These are phyloP conservation scores for Ophidiomyces ophidiicola DNA, from an alignment of 2,329 filamentous ascomycete species.

Conservation along the genomic window DNA sequence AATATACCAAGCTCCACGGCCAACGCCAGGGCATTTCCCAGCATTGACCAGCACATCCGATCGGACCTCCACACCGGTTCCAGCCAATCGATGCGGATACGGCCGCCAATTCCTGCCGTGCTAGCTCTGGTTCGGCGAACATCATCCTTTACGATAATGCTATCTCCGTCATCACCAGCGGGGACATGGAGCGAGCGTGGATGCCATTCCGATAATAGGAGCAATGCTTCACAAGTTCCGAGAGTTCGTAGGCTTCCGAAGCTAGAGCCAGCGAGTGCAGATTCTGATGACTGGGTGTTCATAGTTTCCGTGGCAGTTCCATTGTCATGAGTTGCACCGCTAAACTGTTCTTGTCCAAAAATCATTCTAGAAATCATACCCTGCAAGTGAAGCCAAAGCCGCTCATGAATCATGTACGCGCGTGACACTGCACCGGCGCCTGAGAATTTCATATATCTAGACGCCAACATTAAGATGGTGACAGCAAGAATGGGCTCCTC, in stretches of 20 bases:
- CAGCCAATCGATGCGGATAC: slow-evolving; percentile 44
- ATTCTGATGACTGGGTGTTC: slow-evolving; percentile 29
- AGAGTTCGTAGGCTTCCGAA: slow-evolving; percentile 63
- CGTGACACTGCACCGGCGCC: slow-evolving; percentile 64
- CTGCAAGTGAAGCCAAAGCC: slow-evolving; percentile 76
- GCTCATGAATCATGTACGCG: slow-evolving; percentile 73
- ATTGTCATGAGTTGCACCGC: slow-evolving; percentile 59
- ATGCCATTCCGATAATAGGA: slow-evolving; percentile 47
- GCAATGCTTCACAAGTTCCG: slow-evolving; percentile 52
- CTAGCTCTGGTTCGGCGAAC: slow-evolving; percentile 24
- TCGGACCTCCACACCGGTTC: slow-evolving; percentile 44
- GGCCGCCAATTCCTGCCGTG: slow-evolving; percentile 24
- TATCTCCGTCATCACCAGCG: slow-evolving; percentile 42
- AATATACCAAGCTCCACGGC: slow-evolving; percentile 44
- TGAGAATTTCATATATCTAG: slow-evolving; percentile 61
- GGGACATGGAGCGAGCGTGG: slow-evolving; percentile 44
- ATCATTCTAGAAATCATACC: slow-evolving; percentile 83
- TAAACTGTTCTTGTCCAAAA: slow-evolving; percentile 87
- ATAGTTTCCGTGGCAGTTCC: slow-evolving; percentile 39
- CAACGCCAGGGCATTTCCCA: slow-evolving; percentile 43
- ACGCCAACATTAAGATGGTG: slow-evolving; percentile 75
- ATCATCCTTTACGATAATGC: slow-evolving; percentile 42
- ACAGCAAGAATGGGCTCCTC: slow-evolving; percentile 81
- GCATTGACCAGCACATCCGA: slow-evolving; percentile 49
- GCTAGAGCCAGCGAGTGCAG: slow-evolving; percentile 15